Evolutionary conservation across 1,139 yeast species (phyloP).

Genomic region (Debaryomyces psychrophilus): DNA sequence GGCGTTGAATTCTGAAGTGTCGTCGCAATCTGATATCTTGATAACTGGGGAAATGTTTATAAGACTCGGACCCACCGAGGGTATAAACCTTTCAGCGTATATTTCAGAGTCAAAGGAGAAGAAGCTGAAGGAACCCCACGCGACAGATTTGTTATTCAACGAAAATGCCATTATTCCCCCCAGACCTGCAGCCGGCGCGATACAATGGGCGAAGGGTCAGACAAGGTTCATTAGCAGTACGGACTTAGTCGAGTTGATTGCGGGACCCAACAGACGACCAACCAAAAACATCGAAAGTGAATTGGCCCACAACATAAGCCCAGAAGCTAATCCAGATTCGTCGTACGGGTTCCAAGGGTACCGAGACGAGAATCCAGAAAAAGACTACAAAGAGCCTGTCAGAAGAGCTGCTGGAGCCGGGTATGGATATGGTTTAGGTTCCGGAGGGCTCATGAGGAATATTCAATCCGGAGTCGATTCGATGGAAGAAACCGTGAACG

Average conservation of each 20-base stretch:
- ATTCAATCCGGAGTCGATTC: slow-evolving; percentile 57
- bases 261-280: slow-evolving; percentile 61
- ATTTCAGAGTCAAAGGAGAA: slow-evolving; percentile 44
- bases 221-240: slow-evolving; percentile 58
- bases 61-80: slow-evolving; percentile 60
- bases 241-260: slow-evolving; percentile 61
- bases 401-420: slow-evolving; percentile 32
- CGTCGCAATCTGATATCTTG: slow-evolving; percentile 43
- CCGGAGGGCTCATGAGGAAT: slow-evolving; percentile 47
- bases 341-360: slow-evolving; percentile 32
- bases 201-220: slow-evolving; percentile 85
- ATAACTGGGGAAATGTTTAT: slow-evolving; percentile 75
- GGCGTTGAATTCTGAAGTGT: slow-evolving; percentile 28
- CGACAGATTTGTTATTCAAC: slow-evolving; percentile 60
- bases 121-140: slow-evolving; percentile 23
- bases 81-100: slow-evolving; percentile 40
- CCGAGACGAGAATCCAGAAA: slow-evolving; percentile 15
- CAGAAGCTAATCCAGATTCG: slow-evolving; percentile 47
- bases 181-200: slow-evolving; percentile 77
- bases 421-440: slow-evolving; percentile 26
- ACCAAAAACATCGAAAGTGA: slow-evolving; percentile 58
- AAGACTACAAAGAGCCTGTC: slow-evolving; percentile 52
- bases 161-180: slow-evolving; percentile 67
- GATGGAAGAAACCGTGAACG: slow-evolving; percentile 58
- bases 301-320: slow-evolving; percentile 58